These are phyloP conservation scores for Ceriops decandra DNA, from an alignment of 345 rosid species.

Conservation along the genomic window DNA sequence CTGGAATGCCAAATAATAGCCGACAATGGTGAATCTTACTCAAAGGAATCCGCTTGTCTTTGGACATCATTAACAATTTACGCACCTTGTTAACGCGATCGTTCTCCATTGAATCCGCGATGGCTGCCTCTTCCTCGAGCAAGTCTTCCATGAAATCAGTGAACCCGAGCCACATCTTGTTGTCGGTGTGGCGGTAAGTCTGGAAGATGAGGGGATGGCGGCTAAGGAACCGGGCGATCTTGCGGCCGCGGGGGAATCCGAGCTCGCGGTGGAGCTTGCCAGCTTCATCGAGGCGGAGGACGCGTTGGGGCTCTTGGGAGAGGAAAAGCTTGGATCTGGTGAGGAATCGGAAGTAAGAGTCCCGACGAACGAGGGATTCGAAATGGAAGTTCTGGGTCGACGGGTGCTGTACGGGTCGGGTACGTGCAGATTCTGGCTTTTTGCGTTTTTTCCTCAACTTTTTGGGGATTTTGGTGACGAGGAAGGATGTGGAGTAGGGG, in stretches of 20 bases:
- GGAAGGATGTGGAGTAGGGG: conserved; percentile 75
- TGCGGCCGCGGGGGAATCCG: conserved; percentile 91
- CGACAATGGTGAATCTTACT: conserved; percentile 75
- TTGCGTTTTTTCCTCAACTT: conserved; percentile 42
- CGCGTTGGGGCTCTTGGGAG: conserved; percentile 55
- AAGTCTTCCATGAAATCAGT: conserved; percentile 60
- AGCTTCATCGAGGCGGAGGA: conserved; percentile 73
- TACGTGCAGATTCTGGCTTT: conserved; percentile 62
- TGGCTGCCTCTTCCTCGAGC: conserved; percentile 50
- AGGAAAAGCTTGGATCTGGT: conserved; percentile 57
- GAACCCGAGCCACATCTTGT: conserved; percentile 78
- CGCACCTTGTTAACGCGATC: conserved; percentile 60
- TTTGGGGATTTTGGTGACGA: conserved; percentile 71
- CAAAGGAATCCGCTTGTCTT: conserved; percentile 57
- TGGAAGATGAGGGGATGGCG: conserved; percentile 67
- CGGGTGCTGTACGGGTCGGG: conserved; percentile 51
- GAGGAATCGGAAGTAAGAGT: conserved; percentile 64
- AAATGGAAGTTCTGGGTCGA: conserved; percentile 44
- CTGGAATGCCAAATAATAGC: conserved; percentile 73
- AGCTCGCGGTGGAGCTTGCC: conserved; percentile 81
- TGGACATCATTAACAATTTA: conserved; percentile 77
- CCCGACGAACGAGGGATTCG: conserved; percentile 61
- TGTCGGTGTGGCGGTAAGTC: conserved; percentile 58
- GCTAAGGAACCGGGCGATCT: conserved; percentile 48
- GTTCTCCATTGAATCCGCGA: conserved; percentile 55